Base-by-base conservation (phyloP, 352 stramenopile genomes). In the Globisporangium paroecandrum region DNA sequence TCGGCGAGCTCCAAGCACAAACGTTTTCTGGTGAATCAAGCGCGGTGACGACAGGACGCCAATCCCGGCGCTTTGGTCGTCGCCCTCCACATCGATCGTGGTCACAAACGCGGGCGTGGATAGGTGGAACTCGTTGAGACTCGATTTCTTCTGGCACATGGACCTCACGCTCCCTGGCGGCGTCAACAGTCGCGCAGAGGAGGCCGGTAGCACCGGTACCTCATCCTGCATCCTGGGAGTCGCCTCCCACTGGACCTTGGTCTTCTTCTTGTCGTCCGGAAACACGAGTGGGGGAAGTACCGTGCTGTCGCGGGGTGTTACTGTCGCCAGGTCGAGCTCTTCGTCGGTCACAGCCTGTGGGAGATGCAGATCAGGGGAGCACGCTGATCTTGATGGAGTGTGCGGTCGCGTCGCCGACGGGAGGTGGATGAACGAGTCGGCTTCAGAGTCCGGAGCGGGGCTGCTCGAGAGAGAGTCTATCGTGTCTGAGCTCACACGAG, bases 221-320 rank as follows among this genome's bases (percentile, higher is more conserved):
- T 64, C 41, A 12, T 59, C 15, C 64, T 65, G 43, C 65, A 70
- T 70, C 43, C 43, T 51, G 5, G 47, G 13, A 51, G 47, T 15
- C 15, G 43, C 15, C 27, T 70, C 58, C 46, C 34, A 29, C 58
- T 65, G 38, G 24, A 47, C 34, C 36, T 61, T 57, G 22, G 32
- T 3, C 15, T 47, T 62, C 38, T 65, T 65, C 47, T 47, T 61
- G 46, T 70, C 58, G 58, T 66, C 58, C 25, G 36, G 36, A 32
- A 70, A 62, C 65, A 66, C 65, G 27, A 70, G 58, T 56, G 57
- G 58, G 15, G 65, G 58, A 32, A 70, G 58, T 24, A 69, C 64
- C 0, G 51, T 67, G 41, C 22, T 22, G 24, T 56, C 18, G 53
- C 10, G 53, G 15, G 10, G 15, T 20, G 12, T 29, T 51, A 8